Evolutionary conservation across 2,329 filamentous ascomycete species (phyloP), one percentile per base, ranked within the genome.

Genomic region (Pseudodiploospora longispora): DNA sequence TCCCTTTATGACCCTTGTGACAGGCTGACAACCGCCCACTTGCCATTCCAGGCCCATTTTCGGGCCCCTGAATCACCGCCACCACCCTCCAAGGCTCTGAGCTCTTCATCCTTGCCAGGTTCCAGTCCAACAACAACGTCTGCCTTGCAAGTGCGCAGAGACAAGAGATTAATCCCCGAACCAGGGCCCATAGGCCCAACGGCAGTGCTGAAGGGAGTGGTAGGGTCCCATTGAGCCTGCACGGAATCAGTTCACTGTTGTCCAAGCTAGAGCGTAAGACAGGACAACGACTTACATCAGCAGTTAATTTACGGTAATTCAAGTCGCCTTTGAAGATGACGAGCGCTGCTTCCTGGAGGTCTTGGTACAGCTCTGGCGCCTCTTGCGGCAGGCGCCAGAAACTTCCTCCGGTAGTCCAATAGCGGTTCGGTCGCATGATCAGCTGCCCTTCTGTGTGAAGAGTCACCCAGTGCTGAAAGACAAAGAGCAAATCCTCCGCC

Each of bases 251-350:
- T 10, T n/a, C 27, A 32, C 6, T 29, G n/a, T 5, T 37, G 19
- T 19, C 19, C 10, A 12, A n/a, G 33, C 9, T 30, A 6, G 7
- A 27, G 27, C 2, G n/a, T 7, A 42, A 34, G 3, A 34, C 12
- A 39, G 33, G 8, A 0, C 33, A 29, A 7, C 29, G 27, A 48
- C 83, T 70, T 68, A 91, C 88, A 72, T 98, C 93, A 40, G 80
- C 85, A 30, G 85, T 89, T 52, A 98, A 65, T 65, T 98, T 98
- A 49, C 93, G 76, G 65, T 97, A 98, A 68, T 98, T 98, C 54
- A 98, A 63, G 61, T 98, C 93, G 3, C 93, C 93, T 72, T 98
- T 98, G 73, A 97, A 97, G 44, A 98, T 81, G 9, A 95, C 87
- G 12, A 98, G 72, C 62, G 95, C 87, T 52, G 85, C 87, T 49